Evolutionary conservation across 768 basidiomycete species (phyloP).

Genomic region (Suillus clintonianus): DNA sequence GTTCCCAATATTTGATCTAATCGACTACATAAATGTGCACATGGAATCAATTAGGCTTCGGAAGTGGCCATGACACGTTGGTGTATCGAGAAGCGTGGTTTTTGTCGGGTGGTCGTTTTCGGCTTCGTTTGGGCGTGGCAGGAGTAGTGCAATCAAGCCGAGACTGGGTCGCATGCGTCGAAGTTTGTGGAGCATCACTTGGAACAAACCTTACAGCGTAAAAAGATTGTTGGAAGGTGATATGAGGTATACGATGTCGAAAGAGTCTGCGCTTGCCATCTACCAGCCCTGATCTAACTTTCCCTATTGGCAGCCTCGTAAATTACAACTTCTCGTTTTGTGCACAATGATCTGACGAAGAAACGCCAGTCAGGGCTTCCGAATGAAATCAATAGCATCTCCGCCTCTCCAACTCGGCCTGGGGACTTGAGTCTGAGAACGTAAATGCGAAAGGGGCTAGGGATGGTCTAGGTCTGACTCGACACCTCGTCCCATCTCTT

Average conservation of each 20-base stretch:
- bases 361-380: no score
- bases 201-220: background rate
- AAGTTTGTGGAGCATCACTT: background rate
- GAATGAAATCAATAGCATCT: no score
- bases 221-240: background rate
- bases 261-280: no score
- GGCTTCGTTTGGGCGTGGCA: background rate
- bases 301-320: no score
- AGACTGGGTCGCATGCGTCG: background rate
- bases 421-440: no score
- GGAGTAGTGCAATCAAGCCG: background rate
- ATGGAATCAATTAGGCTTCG: background rate
- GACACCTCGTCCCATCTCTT: no score
- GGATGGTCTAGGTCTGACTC: no score
- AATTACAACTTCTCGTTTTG: no score
- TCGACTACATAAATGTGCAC: background rate
- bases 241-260: background rate
- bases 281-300: no score
- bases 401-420: no score
- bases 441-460: no score
- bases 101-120: background rate
- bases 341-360: no score
- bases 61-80: background rate
- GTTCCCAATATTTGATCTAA: slow-evolving; percentile 46
- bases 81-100: background rate